A percentile compares a stretch with the other conserved stretches of the same genome.
Evolutionary conservation across 1,139 yeast species (phyloP).

Genomic region (Pichia sp.): DNA sequence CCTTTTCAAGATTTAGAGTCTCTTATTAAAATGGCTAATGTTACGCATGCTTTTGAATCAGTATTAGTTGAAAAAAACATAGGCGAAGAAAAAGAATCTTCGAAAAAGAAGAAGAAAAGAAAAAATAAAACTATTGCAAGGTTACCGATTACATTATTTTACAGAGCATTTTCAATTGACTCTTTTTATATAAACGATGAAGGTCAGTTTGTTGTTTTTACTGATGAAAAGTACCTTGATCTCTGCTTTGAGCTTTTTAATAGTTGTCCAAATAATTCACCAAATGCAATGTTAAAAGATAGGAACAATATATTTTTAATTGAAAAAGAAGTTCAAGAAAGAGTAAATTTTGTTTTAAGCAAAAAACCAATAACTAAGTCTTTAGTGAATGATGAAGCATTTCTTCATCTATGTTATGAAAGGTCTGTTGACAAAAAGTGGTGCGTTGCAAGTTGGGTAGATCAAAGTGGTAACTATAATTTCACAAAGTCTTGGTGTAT

Average conservation of each 20-base stretch:
- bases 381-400: constrained; percentile 58
- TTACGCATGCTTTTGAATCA: constrained; percentile 44
- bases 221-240: constrained; percentile 43
- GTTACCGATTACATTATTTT: constrained; percentile 32
- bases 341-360: constrained; percentile 47
- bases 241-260: constrained; percentile 64
- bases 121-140: constrained; percentile 7
- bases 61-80: constrained; percentile 27
- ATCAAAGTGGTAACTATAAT: constrained; percentile 66
- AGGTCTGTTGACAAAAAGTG: constrained; percentile 75
- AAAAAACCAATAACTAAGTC: constrained; percentile 31
- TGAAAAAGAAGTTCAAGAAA: constrained; percentile 41
- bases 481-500: constrained; percentile 64
- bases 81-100: constrained; percentile 24
- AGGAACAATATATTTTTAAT: constrained; percentile 37
- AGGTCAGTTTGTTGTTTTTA: constrained; percentile 38
- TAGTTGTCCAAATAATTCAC: constrained; percentile 24
- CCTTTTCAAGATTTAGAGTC: constrained; percentile 42
- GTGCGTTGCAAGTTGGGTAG: constrained; percentile 88
- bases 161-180: constrained; percentile 54
- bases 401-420: constrained; percentile 80
- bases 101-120: constrained; percentile 22
- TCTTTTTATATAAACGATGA: constrained; percentile 41
- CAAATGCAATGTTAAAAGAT: constrained; percentile 18
- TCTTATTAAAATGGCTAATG: constrained; percentile 40